Percentiles rank a stretch among this genome's conserved stretches.
Conservation (phyloP, 164 flowering plant genomes). For the Paratinospora sagittata region DNA sequence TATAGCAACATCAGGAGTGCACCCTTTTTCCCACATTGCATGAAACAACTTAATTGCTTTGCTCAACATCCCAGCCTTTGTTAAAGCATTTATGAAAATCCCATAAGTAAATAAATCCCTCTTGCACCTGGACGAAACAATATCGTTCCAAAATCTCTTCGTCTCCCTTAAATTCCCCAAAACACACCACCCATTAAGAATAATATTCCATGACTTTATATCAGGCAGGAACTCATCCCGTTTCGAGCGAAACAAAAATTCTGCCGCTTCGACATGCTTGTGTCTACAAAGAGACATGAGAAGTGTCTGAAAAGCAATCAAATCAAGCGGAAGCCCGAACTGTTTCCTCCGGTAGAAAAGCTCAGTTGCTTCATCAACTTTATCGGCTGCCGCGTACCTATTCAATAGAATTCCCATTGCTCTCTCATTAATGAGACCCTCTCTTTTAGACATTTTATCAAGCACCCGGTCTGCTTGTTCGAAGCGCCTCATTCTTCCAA, state of each 20-base stretch:
- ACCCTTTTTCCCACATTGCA: conserved; percentile 70
- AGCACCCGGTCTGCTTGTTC: conserved; percentile 51
- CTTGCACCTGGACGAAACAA: conserved; percentile 50
- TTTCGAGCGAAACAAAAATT: conserved; percentile 47
- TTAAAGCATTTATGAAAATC: conserved; percentile 62
- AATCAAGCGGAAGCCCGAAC: conserved; percentile 48
- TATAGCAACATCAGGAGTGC: conserved; percentile 65
- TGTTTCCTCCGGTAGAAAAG: conserved; percentile 49
- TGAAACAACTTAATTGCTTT: conserved; percentile 54
- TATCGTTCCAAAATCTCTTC: conserved; percentile 84
- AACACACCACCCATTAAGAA: conserved; percentile 92
- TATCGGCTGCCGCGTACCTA: conserved; percentile 67
- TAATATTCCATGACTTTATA: conserved; percentile 63
- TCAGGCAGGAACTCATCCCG: conserved; percentile 40
- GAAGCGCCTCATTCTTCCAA: conserved; percentile 62
- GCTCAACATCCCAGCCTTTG: conserved; percentile 67
- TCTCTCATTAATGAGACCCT: conserved; percentile 38
- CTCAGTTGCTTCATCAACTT: conserved; percentile 55
- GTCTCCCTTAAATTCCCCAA: conserved; percentile 63
- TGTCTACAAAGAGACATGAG: conserved; percentile 66
- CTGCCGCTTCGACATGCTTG: conserved; percentile 83
- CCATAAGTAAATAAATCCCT: conserved; percentile 65
- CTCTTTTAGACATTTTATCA: conserved; percentile 66
- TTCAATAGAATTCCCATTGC: conserved; percentile 49
- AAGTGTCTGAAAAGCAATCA: conserved; percentile 62